Evolutionary conservation across 2,329 filamentous ascomycete species (phyloP).

Genomic region (Metarhizium brunneum): DNA sequence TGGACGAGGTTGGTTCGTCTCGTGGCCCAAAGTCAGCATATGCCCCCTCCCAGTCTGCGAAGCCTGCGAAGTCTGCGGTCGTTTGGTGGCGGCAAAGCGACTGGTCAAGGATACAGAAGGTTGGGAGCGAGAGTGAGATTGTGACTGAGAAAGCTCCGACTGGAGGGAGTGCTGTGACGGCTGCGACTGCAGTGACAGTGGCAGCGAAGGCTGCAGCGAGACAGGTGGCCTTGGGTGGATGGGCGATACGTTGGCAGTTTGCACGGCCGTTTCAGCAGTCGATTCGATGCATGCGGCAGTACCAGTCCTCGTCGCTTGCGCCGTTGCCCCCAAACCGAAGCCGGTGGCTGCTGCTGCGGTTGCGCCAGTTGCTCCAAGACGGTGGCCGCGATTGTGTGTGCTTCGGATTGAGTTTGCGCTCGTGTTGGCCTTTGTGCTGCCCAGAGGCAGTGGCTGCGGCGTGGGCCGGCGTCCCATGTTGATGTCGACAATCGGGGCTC

Average conservation of each 20-base stretch:
- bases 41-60: constrained; percentile 12
- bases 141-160: neutral
- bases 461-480: constrained; percentile 49
- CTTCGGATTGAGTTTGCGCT: constrained; percentile 16
- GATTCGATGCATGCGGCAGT: neutral
- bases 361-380: constrained; percentile 1
- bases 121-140: neutral
- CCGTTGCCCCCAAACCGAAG: neutral
- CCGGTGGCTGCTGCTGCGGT: neutral
- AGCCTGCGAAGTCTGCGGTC: constrained; percentile 11
- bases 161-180: neutral
- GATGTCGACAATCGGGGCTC: neutral
- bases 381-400: constrained; percentile 19
- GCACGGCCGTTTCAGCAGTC: constrained; percentile 5
- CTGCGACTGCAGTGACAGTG: constrained; percentile 24
- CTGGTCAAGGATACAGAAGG: constrained; percentile 30
- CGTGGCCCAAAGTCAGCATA: constrained; percentile 8
- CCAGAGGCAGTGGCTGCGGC: constrained; percentile 48
- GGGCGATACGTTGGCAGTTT: neutral
- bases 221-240: constrained; percentile 24
- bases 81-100: constrained; percentile 26
- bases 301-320: neutral
- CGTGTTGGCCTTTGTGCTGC: constrained; percentile 23
- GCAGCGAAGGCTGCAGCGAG: no score
- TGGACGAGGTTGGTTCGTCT: constrained; percentile 10